Evolutionary conservation across 805 yeast genomes (phyloP).

Genomic region (Metschnikowia santaceciliae): DNA sequence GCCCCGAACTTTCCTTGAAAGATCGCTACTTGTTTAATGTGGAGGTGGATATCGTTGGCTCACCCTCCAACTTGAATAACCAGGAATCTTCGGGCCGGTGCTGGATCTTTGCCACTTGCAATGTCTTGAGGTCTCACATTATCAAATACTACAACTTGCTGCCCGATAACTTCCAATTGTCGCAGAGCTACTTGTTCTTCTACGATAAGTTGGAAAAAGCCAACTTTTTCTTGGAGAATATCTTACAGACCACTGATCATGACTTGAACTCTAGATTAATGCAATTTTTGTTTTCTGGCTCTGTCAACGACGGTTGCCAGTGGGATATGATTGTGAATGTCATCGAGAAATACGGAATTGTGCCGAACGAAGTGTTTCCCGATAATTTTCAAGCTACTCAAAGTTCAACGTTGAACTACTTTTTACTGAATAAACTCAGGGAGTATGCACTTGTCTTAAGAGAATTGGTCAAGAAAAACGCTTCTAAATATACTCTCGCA

Average conservation of each 20-base stretch:
- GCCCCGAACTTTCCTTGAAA: slow-evolving; percentile 14
- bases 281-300: slow-evolving; percentile 59
- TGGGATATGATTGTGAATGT: slow-evolving; percentile 78
- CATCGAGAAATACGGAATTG: slow-evolving; percentile 74
- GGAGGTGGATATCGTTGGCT: slow-evolving; percentile 34
- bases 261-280: slow-evolving; percentile 68
- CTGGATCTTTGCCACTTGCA: slow-evolving; percentile 85
- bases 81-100: slow-evolving; percentile 80
- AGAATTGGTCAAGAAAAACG: slow-evolving; percentile 40
- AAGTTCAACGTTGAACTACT: slow-evolving; percentile 51
- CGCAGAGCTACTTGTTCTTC: slow-evolving; percentile 77
- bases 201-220: slow-evolving; percentile 85
- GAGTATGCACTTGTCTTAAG: slow-evolving; percentile 75
- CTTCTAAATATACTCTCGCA: slow-evolving; percentile 35
- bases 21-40: slow-evolving; percentile 35
- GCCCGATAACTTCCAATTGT: slow-evolving; percentile 57
- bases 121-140: slow-evolving; percentile 61
- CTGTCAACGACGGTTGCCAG: slow-evolving; percentile 84
- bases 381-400: slow-evolving; percentile 60
- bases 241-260: slow-evolving; percentile 63
- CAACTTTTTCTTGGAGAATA: slow-evolving; percentile 73
- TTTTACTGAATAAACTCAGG: slow-evolving; percentile 66
- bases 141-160: slow-evolving; percentile 56
- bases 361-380: slow-evolving; percentile 71
- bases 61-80: slow-evolving; percentile 40